Conservation (phyloP, 148 eudicot species). For the Rheum nobile region DNA sequence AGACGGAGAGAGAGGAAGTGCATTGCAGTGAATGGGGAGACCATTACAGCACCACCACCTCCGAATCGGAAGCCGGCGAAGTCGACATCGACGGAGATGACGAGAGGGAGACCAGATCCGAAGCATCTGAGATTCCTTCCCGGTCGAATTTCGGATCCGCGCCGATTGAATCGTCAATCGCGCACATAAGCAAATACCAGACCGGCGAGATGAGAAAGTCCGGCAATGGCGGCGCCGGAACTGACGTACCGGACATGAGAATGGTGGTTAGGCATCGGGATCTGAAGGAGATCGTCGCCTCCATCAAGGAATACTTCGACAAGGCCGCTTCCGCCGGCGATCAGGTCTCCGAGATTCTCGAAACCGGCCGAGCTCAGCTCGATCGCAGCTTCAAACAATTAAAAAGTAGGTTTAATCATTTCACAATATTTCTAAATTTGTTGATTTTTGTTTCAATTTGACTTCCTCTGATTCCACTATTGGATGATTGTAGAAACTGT, state of each 20-base stretch:
- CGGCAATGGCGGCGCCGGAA: conserved; percentile 9
- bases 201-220: conserved; percentile 12
- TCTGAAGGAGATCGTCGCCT: too few species aligned
- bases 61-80: conserved; percentile 29
- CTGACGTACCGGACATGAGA: conserved; percentile 41
- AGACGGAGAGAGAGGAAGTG: not conserved
- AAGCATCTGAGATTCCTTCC: conserved; percentile 20
- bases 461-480: too few species aligned
- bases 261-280: conserved; percentile 43
- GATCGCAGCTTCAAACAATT: conserved; percentile 70
- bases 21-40: conserved; percentile 92
- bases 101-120: too few species aligned
- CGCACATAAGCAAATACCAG: not conserved
- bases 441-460: too few species aligned
- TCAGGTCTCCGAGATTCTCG: too few species aligned
- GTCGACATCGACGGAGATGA: too few species aligned
- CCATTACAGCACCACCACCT: conserved; percentile 55
- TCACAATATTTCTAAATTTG: too few species aligned
- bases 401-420: conserved; percentile 37
- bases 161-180: too few species aligned
- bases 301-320: too few species aligned
- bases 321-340: too few species aligned
- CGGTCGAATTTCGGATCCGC: conserved; percentile 32
- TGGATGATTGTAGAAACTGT: conserved; percentile 58
- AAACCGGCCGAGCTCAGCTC: conserved; percentile 81